Evolutionary conservation across 345 rosid genomes (phyloP).

Genomic region (Salix koriyanagi): DNA sequence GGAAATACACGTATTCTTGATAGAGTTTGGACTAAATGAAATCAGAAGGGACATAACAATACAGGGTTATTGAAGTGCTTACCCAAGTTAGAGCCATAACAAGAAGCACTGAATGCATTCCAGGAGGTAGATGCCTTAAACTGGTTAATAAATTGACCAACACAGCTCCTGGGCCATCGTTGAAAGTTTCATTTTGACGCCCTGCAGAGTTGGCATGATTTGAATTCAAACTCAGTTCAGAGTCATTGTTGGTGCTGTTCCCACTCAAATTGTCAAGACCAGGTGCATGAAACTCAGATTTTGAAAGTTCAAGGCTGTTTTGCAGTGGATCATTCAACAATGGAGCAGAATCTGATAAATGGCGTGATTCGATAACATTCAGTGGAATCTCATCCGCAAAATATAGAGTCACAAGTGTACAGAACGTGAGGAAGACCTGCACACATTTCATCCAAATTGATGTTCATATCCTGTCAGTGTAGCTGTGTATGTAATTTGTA

Average conservation of each 20-base stretch:
- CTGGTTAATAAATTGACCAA: slow-evolving; percentile 87
- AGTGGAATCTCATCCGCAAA: slow-evolving; percentile 87
- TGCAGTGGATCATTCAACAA: slow-evolving; percentile 53
- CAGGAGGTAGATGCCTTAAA: slow-evolving; percentile 88
- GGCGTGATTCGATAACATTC: slow-evolving; percentile 33
- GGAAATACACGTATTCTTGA: background rate
- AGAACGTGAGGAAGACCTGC: slow-evolving; percentile 83
- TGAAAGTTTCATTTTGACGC: slow-evolving; percentile 43
- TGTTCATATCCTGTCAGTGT: background rate
- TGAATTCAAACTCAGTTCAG: slow-evolving; percentile 33
- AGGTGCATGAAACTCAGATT: slow-evolving; percentile 31
- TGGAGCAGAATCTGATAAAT: slow-evolving; percentile 74
- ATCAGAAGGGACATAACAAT: background rate
- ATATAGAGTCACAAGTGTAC: slow-evolving; percentile 78
- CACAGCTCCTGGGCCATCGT: slow-evolving; percentile 88
- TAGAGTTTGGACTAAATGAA: background rate
- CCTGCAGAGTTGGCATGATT: slow-evolving; percentile 34
- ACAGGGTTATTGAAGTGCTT: slow-evolving; percentile 22
- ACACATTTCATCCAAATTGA: slow-evolving; percentile 7
- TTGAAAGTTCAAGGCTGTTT: slow-evolving; percentile 46
- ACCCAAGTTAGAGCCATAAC: slow-evolving; percentile 99
- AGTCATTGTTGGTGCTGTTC: slow-evolving; percentile 26
- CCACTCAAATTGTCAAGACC: slow-evolving; percentile 30
- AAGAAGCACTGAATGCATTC: slow-evolving; percentile 84
- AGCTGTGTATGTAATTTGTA: background rate